Conservation (phyloP, 2,329 filamentous ascomycete species). For the Fusarium gaditjirri region DNA sequence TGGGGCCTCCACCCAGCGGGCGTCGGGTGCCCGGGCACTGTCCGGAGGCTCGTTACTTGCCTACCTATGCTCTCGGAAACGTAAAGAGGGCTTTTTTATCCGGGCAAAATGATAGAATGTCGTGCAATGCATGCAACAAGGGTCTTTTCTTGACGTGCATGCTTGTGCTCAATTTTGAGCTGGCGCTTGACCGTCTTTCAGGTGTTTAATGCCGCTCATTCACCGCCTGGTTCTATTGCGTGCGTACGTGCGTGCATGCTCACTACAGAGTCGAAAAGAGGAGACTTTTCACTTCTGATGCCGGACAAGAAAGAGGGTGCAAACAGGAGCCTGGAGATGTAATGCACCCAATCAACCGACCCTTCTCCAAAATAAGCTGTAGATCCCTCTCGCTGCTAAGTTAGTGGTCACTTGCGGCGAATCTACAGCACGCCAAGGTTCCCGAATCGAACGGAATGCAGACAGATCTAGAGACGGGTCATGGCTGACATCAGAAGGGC, state of each 20-base stretch:
- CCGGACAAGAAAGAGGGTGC: background rate
- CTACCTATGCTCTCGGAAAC: conserved; percentile 18
- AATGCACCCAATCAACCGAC: conserved; percentile 1
- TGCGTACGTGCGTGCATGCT: conserved; percentile 9
- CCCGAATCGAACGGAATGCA: conserved; percentile 35
- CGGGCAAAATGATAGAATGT: background rate
- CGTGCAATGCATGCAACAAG: conserved; percentile 28
- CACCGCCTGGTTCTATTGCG: conserved; percentile 19
- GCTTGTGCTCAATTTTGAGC: conserved; percentile 21
- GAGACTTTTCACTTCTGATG: conserved; percentile 2
- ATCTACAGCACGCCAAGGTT: conserved; percentile 10
- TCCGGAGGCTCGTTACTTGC: background rate
- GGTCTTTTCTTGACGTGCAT: conserved; percentile 16
- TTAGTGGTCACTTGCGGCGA: conserved; percentile 18
- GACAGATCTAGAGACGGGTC: conserved; percentile 30
- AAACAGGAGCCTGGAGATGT: background rate
- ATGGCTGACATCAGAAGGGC: conserved; percentile 32
- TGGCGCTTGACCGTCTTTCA: conserved; percentile 35
- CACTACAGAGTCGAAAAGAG: background rate
- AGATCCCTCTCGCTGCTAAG: conserved; percentile 15
- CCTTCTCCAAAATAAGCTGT: background rate
- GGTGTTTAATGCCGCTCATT: conserved; percentile 26
- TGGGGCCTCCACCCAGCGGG: background rate
- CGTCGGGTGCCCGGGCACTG: background rate
- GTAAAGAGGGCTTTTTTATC: background rate